Percentiles rank a stretch among this genome's conserved stretches.
These are phyloP conservation scores for Acacia acuminata DNA, from an alignment of 306 rosid genomes.

Conservation along the genomic window DNA sequence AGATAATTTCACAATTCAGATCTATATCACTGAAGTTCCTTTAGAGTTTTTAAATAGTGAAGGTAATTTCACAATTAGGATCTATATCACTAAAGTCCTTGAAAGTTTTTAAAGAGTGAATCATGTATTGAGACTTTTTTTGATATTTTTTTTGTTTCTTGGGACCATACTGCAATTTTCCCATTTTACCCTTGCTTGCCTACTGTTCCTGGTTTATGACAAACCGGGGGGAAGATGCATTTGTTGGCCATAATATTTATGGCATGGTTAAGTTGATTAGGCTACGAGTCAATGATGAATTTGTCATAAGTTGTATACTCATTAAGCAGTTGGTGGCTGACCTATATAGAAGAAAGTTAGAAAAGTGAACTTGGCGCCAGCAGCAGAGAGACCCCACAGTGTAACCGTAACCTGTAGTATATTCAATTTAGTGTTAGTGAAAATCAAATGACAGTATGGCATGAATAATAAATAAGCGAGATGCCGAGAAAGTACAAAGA, in stretches of 20 bases:
- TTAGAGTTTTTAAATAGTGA: too few relatives aligned
- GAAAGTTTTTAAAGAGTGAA: too few relatives aligned
- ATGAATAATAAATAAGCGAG: background rate
- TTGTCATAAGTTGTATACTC: background rate
- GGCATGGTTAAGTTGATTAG: background rate
- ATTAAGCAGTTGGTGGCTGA: constrained; percentile 32
- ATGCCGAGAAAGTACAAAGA: constrained; percentile 42
- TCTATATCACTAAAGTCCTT: too few relatives aligned
- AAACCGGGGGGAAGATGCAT: background rate
- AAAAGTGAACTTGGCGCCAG: constrained; percentile 41
- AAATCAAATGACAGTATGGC: constrained; percentile 19
- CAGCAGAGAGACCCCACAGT: constrained; percentile 49
- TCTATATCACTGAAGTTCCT: too few relatives aligned
- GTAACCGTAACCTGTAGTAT: constrained; percentile 53
- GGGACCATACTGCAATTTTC: too few relatives aligned
- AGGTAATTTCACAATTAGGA: too few relatives aligned
- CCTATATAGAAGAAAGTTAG: constrained; percentile 53
- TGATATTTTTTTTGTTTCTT: too few relatives aligned
- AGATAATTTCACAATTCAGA: too few relatives aligned
- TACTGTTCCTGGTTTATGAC: background rate
- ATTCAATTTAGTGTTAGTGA: constrained; percentile 25
- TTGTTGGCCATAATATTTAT: background rate
- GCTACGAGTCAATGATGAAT: background rate
- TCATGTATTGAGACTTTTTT: too few relatives aligned
- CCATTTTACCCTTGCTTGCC: background rate